Base-by-base conservation (phyloP, 2,329 filamentous ascomycete genomes). In the Aspergillus pseudoglaucus region DNA sequence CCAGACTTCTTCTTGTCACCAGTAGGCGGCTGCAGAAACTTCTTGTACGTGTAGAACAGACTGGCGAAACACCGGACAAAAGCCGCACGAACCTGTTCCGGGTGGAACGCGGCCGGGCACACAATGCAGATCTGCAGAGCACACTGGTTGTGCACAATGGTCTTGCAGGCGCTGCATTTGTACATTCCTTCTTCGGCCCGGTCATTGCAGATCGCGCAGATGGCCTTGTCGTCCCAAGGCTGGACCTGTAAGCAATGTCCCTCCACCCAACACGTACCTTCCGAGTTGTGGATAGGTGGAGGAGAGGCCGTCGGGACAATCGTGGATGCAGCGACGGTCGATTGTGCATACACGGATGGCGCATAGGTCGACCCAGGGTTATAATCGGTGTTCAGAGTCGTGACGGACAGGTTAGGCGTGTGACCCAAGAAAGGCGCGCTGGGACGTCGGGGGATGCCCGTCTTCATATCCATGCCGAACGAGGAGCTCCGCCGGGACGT, bases 401-500 rank as follows among this genome's bases (percentile, higher is more conserved):
- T 74, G 50, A 76, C 72, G 1, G 74, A 73, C 17, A 68, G 57
- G 42, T 68, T 71, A 5, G 66, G 65, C 45, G 78, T 75, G 64
- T 85, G 82, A 43, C 79, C 76, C 32, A 88, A 75, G 70, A 91
- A 90, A 4, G 90, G 88, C 27, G 84, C 72, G 64, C 81, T 88
- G 4, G 87, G 85, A 38, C 72, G 74, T 57, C 79, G 74, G 42
- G 79, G 72, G 47, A 69, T 57, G 10, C 59, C 58, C 10, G 77
- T 78, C 56, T 83, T 79, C 64, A 83, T 84, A 57, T 88, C 88
- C 62, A 90, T 76, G 25, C 85, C 88, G 68, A 95, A 94, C 1
- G 90, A 95, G n/a, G 90, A 95, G 72, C 90, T 96, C 55, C 91
- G 82, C 50, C 90, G 82, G n/a, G 86, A 86, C 55, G 75, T 70